phyloP scores from a whole-genome alignment of 2,329 filamentous ascomycete species.

The Scortechinia acanthostroma region DNA sequence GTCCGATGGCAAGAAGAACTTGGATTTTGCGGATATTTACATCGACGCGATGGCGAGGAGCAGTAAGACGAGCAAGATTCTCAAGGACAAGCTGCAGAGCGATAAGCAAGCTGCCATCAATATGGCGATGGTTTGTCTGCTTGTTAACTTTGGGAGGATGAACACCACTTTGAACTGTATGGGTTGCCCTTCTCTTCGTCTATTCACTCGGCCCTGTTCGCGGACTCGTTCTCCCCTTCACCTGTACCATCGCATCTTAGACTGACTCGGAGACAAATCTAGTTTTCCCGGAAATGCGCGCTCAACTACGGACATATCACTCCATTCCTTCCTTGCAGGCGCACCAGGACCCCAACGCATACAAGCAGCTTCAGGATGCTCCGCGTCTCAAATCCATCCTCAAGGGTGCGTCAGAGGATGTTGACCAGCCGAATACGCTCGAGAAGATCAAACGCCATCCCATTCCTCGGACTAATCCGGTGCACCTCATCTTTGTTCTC shows the following conservation, averaged over 20 bases:
- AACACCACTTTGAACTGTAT: slow-evolving; percentile 72
- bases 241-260: background rate
- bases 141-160: slow-evolving; percentile 73
- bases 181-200: slow-evolving; percentile 12
- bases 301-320: slow-evolving; percentile 70
- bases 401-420: slow-evolving; percentile 69
- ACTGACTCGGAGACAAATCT: background rate
- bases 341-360: slow-evolving; percentile 67
- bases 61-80: slow-evolving; percentile 72
- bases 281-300: slow-evolving; percentile 77
- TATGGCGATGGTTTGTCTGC: slow-evolving; percentile 73
- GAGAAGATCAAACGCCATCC: slow-evolving; percentile 53
- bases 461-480: slow-evolving; percentile 61
- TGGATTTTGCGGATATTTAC: slow-evolving; percentile 66
- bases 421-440: slow-evolving; percentile 59
- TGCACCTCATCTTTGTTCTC: slow-evolving; percentile 71
- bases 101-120: slow-evolving; percentile 65
- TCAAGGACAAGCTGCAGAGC: slow-evolving; percentile 68
- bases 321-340: slow-evolving; percentile 71
- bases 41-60: slow-evolving; percentile 75
- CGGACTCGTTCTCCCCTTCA: background rate
- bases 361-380: slow-evolving; percentile 72
- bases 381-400: slow-evolving; percentile 70
- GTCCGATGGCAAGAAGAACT: slow-evolving; percentile 38
- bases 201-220: slow-evolving; percentile 3